Evolutionary conservation across 1,284 basidiomycete species (phyloP).

Genomic region (Sanghuangporus weigelae): DNA sequence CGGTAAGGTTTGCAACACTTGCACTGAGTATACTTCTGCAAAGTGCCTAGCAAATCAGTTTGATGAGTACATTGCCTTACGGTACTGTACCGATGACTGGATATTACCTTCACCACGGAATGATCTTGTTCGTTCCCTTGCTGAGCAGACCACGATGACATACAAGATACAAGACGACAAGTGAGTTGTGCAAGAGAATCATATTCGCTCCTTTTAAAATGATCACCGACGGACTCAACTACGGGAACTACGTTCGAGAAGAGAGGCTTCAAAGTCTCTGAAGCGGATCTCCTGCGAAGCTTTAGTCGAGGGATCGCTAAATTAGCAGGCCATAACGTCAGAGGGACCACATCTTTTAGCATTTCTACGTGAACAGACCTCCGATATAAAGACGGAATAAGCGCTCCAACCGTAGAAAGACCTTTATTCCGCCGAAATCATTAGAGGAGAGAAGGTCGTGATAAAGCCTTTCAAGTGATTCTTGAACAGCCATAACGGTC

Average conservation of each 20-base stretch:
- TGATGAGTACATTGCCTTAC: neutral
- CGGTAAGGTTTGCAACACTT: neutral
- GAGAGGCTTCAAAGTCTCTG: constrained; percentile 29
- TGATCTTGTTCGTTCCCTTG: neutral
- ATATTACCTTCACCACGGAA: constrained; percentile 4
- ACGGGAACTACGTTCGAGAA: constrained; percentile 1
- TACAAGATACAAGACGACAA: neutral
- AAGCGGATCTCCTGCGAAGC: constrained; percentile 38
- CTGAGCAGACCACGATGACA: neutral
- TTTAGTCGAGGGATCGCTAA: constrained; percentile 48
- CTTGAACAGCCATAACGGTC: constrained; percentile 54
- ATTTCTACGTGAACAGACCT: constrained; percentile 27
- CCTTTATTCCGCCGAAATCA: constrained; percentile 30
- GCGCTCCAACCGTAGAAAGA: constrained; percentile 24
- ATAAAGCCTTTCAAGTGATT: constrained; percentile 46
- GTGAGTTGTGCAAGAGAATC: neutral
- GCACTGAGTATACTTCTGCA: constrained; percentile 7
- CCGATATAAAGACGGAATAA: constrained; percentile 35
- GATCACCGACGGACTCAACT: neutral
- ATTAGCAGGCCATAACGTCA: neutral
- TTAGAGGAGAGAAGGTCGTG: constrained; percentile 23
- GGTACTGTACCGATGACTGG: neutral
- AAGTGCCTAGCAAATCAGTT: neutral
- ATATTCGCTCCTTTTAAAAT: neutral
- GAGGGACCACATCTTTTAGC: neutral